phyloP scores from a whole-genome alignment of 805 yeast species.

The Candida vartiovaarae region DNA sequence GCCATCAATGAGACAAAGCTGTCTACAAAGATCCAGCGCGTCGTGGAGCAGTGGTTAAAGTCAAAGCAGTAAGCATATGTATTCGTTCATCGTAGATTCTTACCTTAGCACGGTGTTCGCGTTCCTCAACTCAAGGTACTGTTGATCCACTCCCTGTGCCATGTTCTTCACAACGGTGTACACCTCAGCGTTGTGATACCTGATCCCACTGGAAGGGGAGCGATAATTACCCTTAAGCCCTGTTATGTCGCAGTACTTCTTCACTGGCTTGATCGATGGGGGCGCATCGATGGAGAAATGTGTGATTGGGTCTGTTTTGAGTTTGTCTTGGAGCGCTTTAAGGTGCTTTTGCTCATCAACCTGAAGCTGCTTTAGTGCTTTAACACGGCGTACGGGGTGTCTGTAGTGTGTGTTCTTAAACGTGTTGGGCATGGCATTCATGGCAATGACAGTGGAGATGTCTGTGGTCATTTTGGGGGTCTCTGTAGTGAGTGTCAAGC shows the following conservation, averaged over 20 bases:
- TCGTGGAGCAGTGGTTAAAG: conserved; percentile 8
- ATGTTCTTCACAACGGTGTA: conserved; percentile 69
- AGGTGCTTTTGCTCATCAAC: conserved; percentile 74
- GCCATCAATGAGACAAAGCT: conserved; percentile 6
- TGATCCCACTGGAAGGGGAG: conserved; percentile 63
- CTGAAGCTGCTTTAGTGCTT: conserved; percentile 64
- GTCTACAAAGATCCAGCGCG: conserved; percentile 9
- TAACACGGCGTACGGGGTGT: conserved; percentile 54
- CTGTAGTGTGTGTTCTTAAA: conserved; percentile 55
- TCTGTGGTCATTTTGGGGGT: neutral
- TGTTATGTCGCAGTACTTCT: conserved; percentile 88
- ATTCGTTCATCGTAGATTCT: neutral
- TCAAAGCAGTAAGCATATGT: neutral
- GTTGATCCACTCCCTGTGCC: conserved; percentile 91
- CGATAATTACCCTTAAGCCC: conserved; percentile 77
- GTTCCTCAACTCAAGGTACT: conserved; percentile 77
- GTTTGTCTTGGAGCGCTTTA: conserved; percentile 25
- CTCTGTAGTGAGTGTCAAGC: neutral
- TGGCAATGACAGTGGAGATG: conserved; percentile 7
- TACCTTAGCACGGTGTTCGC: conserved; percentile 79
- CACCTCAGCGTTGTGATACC: conserved; percentile 80
- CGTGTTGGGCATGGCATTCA: conserved; percentile 29
- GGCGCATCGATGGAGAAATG: conserved; percentile 74
- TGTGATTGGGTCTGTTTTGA: conserved; percentile 48
- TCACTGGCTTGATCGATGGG: conserved; percentile 75